A percentile compares a stretch with the other conserved stretches of the same genome.
These are phyloP conservation scores for Stagonosporopsis vannaccii DNA, from an alignment of 2,329 filamentous ascomycete species.

Conservation along the genomic window DNA sequence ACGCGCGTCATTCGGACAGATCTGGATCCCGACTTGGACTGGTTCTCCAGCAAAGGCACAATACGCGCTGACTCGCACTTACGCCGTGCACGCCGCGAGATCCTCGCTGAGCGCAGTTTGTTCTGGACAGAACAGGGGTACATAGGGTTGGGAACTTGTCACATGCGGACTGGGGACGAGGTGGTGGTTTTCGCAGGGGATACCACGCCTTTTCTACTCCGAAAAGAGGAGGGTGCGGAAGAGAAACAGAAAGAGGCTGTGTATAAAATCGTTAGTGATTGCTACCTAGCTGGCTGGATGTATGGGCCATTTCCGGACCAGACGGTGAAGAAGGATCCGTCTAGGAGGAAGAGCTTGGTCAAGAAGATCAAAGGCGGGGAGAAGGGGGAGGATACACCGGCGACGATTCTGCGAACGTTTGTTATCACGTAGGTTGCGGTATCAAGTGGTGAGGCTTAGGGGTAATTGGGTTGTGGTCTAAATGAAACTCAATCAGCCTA, in stretches of 20 bases:
- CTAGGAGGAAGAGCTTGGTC: slow-evolving; percentile 1
- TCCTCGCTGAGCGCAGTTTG: slow-evolving; percentile 3
- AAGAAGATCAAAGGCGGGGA: slow-evolving; percentile 10
- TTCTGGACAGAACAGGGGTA: slow-evolving; percentile 12
- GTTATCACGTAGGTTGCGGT: not conserved
- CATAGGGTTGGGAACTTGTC: slow-evolving; percentile 10
- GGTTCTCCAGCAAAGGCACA: slow-evolving; percentile 9
- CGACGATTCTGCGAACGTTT: not conserved
- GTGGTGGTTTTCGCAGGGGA: slow-evolving; percentile 14
- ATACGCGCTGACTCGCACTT: slow-evolving; percentile 15
- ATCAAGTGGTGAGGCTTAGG: no score
- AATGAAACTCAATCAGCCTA: no score
- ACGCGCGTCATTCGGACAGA: slow-evolving; percentile 10
- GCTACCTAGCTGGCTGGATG: slow-evolving; percentile 16
- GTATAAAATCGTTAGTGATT: slow-evolving; percentile 15
- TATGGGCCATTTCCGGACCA: slow-evolving; percentile 7
- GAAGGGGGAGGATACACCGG: not conserved
- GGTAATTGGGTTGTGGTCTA: no score
- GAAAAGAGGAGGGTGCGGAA: not conserved
- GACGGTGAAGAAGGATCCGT: slow-evolving; percentile 6
- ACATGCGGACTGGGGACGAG: slow-evolving; percentile 8
- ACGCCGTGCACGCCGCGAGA: slow-evolving; percentile 8
- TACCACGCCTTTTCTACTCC: slow-evolving; percentile 12
- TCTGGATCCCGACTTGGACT: slow-evolving; percentile 9
- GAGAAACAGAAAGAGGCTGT: not conserved